Conservation (phyloP, 371 early-diverging fungal species). For the Lichtheimia hyalospora region DNA sequence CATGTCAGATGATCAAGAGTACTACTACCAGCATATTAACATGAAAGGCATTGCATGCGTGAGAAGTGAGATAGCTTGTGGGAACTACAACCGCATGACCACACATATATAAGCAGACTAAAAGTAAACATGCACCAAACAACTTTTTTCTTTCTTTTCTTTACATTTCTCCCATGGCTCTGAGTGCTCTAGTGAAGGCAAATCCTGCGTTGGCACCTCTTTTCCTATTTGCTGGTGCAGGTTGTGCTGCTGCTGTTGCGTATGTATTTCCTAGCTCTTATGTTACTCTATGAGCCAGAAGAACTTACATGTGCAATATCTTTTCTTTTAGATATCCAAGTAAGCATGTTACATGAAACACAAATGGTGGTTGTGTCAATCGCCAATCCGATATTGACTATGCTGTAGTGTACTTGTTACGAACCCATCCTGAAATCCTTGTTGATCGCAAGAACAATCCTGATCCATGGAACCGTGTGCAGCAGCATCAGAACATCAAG, state of each 20-base stretch:
- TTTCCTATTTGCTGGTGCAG: conserved; percentile 43
- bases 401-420: conserved; percentile 34
- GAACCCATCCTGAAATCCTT: conserved; percentile 48
- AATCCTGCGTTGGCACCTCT: conserved; percentile 47
- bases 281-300: no score
- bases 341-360: conserved; percentile 4
- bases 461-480: conserved; percentile 42
- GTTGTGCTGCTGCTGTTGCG: conserved; percentile 46
- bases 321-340: conserved; percentile 18
- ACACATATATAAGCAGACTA: no score
- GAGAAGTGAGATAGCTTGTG: no score
- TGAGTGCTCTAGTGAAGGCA: conserved; percentile 25
- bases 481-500: conserved; percentile 50
- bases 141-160: conserved; percentile 11
- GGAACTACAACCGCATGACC: no score
- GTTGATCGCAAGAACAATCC: conserved; percentile 48
- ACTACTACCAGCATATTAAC: no score
- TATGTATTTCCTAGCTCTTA: conserved; percentile 20
- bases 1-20: no score
- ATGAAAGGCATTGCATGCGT: no score
- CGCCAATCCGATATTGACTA: no score
- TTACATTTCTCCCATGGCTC: conserved; percentile 13
- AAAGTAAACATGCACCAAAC: neutral
- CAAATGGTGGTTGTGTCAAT: no score
- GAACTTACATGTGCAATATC: no score